Evolutionary conservation across 129 eudicot species (phyloP).

Genomic region (Flaveria robusta): DNA sequence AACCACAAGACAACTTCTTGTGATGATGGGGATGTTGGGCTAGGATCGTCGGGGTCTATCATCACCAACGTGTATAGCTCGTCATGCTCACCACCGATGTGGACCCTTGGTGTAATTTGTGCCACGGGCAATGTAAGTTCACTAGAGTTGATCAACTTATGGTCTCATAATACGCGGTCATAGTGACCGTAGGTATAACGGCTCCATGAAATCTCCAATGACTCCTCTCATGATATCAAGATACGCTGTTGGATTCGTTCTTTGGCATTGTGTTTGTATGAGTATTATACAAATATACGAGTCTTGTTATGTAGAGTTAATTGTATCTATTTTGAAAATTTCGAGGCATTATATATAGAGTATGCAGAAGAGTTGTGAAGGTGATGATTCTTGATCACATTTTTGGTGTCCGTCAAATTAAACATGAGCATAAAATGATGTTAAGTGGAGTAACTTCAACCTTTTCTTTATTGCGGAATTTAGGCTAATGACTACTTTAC

Average conservation of each 20-base stretch:
- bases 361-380: too few relatives aligned
- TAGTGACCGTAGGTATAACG: conserved; percentile 3
- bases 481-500: too few relatives aligned
- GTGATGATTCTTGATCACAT: too few relatives aligned
- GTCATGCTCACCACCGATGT: conserved; percentile 21
- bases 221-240: too few relatives aligned
- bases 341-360: too few relatives aligned
- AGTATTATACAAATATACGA: too few relatives aligned
- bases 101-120: conserved; percentile 21
- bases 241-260: too few relatives aligned
- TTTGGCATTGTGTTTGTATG: too few relatives aligned
- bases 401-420: too few relatives aligned
- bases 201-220: neutral
- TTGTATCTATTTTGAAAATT: neutral
- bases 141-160: neutral
- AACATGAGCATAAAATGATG: too few relatives aligned
- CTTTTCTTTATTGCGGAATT: too few relatives aligned
- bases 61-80: conserved; percentile 21
- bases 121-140: neutral
- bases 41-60: conserved; percentile 24
- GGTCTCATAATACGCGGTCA: neutral
- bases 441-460: too few relatives aligned
- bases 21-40: conserved; percentile 5
- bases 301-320: conserved; percentile 11
- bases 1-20: conserved; percentile 6